These are phyloP conservation scores for Lactifluus pinguis DNA, from an alignment of 768 basidiomycete species.

Conservation along the genomic window DNA sequence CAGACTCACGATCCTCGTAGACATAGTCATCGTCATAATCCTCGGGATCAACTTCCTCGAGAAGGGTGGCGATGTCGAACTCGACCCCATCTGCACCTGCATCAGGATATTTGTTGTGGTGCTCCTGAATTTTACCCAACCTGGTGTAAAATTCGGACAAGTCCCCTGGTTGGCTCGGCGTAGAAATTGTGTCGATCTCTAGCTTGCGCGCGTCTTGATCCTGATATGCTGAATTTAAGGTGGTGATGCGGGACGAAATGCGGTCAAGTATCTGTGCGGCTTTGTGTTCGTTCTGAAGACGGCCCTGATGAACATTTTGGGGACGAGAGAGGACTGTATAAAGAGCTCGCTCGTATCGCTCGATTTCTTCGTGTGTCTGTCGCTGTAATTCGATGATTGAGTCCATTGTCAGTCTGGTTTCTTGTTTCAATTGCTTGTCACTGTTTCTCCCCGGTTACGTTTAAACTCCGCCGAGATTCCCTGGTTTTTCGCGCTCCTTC, in stretches of 20 bases:
- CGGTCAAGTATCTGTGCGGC: constrained; percentile 84
- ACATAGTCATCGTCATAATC: constrained; percentile 62
- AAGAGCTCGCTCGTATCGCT: constrained; percentile 82
- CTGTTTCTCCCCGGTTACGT: background rate
- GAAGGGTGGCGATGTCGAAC: constrained; percentile 69
- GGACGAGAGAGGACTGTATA: constrained; percentile 73
- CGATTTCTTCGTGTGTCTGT: constrained; percentile 92
- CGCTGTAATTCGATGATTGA: constrained; percentile 90
- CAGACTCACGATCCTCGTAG: constrained; percentile 83
- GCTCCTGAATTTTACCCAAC: constrained; percentile 92
- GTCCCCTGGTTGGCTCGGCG: constrained; percentile 48
- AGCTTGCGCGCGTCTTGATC: constrained; percentile 63
- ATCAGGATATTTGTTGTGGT: constrained; percentile 94
- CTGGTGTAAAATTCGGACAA: constrained; percentile 93
- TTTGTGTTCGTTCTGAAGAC: constrained; percentile 76
- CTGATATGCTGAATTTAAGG: constrained; percentile 65
- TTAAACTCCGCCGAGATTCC: constrained; percentile 10
- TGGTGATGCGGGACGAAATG: constrained; percentile 55
- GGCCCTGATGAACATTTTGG: constrained; percentile 50
- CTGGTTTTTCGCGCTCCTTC: background rate
- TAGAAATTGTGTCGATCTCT: constrained; percentile 59
- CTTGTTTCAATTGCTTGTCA: background rate
- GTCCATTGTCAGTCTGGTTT: constrained; percentile 56
- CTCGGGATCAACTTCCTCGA: constrained; percentile 69
- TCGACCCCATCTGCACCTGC: constrained; percentile 73